These are phyloP conservation scores for Brasilioporus rufonigricans DNA, from an alignment of 768 basidiomycete species.

Conservation along the genomic window DNA sequence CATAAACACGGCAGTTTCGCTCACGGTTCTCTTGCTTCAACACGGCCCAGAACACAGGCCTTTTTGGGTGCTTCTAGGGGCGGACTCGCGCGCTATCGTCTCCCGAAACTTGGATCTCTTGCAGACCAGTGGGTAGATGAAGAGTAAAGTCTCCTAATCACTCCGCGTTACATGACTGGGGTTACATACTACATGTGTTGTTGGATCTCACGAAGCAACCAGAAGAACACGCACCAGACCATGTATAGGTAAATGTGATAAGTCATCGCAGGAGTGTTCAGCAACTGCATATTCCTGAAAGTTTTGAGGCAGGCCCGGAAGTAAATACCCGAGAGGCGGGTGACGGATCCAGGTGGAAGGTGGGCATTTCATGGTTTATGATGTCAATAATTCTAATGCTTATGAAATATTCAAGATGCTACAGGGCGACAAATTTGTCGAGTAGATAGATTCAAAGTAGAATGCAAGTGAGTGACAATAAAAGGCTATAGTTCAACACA, in stretches of 20 bases:
- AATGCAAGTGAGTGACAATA: too few species aligned
- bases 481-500: too few species aligned
- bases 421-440: not conserved
- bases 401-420: not conserved
- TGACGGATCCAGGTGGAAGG: not conserved
- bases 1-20: not conserved
- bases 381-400: not conserved
- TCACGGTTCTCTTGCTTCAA: slow-evolving; percentile 13
- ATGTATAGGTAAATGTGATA: not conserved
- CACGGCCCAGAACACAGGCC: slow-evolving; percentile 28
- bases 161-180: not conserved
- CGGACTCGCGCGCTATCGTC: slow-evolving; percentile 51
- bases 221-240: too few species aligned
- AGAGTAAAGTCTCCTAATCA: slow-evolving; percentile 37
- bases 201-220: not conserved
- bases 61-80: slow-evolving; percentile 52
- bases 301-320: not conserved
- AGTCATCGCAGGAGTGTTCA: too few species aligned
- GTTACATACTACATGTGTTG: not conserved
- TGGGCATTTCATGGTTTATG: not conserved
- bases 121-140: slow-evolving; percentile 71
- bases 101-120: slow-evolving; percentile 61
- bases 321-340: not conserved
- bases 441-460: not conserved
- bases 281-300: not conserved